phyloP scores from a whole-genome alignment of 2,329 filamentous ascomycete genomes.

The Raffaelea ambrosiae region DNA sequence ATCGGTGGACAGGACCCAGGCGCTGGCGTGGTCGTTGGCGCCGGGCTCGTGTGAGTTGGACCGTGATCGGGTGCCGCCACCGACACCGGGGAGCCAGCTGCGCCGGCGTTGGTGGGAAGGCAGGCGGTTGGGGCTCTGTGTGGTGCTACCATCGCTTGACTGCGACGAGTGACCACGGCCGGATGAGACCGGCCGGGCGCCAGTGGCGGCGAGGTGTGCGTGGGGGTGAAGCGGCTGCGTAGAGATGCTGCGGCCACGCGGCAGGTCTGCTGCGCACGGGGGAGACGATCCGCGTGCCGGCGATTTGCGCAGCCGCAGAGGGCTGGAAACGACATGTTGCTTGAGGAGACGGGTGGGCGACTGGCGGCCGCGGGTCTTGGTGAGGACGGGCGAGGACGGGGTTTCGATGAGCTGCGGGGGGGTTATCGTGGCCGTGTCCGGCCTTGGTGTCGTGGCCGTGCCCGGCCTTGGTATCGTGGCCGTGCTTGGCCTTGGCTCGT shows the following conservation, averaged over 20 bases:
- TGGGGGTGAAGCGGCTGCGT: conserved; percentile 20
- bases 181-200: conserved; percentile 4
- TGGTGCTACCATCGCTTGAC: conserved; percentile 25
- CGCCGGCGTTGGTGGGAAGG: conserved; percentile 36
- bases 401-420: conserved; percentile 4
- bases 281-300: conserved; percentile 19
- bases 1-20: conserved; percentile 48
- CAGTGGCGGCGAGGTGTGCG: conserved; percentile 18
- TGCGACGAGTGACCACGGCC: conserved; percentile 22
- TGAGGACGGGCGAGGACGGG: conserved; percentile 3
- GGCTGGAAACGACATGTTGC: conserved; percentile 7
- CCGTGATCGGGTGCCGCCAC: conserved; percentile 30
- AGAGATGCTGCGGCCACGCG: conserved; percentile 38
- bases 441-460: background rate
- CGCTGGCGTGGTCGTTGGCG: conserved; percentile 10
- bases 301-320: conserved; percentile 16
- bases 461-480: background rate
- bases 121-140: conserved; percentile 31
- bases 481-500: conserved; percentile 1
- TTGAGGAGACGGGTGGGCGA: background rate
- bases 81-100: conserved; percentile 43
- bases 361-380: conserved; percentile 8
- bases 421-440: conserved; percentile 2
- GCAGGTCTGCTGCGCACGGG: conserved; percentile 19
- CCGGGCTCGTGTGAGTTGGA: conserved; percentile 35